Percentiles rank a stretch among this genome's conserved stretches.
These are phyloP conservation scores for Cryptosporidium meleagridis DNA, from an alignment of 169 alveolate species.

Conservation along the genomic window DNA sequence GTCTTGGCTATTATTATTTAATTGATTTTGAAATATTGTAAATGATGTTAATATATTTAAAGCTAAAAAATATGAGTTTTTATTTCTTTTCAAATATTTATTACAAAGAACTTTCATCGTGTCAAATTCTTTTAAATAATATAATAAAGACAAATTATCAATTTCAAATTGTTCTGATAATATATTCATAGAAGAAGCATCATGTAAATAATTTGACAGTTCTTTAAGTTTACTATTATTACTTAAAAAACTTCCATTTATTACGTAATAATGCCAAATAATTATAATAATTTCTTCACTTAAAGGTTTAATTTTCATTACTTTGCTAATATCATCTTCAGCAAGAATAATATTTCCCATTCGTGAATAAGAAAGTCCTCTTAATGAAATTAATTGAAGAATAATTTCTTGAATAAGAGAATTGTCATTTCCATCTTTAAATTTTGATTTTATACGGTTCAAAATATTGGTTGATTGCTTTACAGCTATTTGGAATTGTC, in stretches of 20 bases:
- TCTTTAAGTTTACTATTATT: background rate
- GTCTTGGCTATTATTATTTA: background rate
- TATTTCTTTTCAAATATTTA: conserved; percentile 12
- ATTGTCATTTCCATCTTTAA: background rate
- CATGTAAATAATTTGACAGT: conserved; percentile 5
- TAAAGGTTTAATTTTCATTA: conserved; percentile 8
- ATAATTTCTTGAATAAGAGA: background rate
- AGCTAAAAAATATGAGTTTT: conserved; percentile 42
- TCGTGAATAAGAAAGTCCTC: conserved; percentile 36
- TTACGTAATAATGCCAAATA: conserved; percentile 55
- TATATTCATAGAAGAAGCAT: background rate
- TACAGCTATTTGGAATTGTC: conserved; percentile 14
- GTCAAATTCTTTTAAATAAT: conserved; percentile 17
- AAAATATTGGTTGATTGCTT: conserved; percentile 33
- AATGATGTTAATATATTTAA: conserved; percentile 36
- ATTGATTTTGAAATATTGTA: conserved; percentile 35
- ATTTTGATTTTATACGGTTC: conserved; percentile 5
- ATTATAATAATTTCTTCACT: conserved; percentile 48
- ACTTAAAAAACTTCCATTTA: background rate
- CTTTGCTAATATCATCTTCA: conserved; percentile 22
- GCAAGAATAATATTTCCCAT: conserved; percentile 16
- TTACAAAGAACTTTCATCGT: conserved; percentile 17
- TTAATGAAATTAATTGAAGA: conserved; percentile 2
- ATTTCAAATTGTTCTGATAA: conserved; percentile 43
- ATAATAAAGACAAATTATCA: conserved; percentile 49